These are phyloP conservation scores for Saccharomyces uvarum DNA, from an alignment of 1,139 yeast genomes.

Conservation along the genomic window DNA sequence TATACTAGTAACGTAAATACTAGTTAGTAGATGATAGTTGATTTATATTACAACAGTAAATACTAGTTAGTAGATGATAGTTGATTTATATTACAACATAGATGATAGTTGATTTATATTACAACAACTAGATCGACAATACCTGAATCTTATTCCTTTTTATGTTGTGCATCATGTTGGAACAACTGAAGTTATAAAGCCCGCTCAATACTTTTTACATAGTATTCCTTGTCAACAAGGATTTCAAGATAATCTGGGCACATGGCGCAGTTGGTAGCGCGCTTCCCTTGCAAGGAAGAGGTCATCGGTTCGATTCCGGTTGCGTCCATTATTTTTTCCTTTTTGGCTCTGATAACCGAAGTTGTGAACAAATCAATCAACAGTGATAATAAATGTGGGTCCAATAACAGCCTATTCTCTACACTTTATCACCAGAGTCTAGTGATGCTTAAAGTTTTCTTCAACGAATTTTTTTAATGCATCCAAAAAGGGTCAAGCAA, in stretches of 20 bases:
- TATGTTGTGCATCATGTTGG: too few species aligned
- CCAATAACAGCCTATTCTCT: neutral
- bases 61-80: too few species aligned
- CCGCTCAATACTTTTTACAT: neutral
- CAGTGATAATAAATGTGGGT: neutral
- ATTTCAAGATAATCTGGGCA: conserved; percentile 41
- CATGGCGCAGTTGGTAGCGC: conserved; percentile 86
- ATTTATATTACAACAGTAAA: too few species aligned
- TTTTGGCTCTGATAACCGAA: neutral
- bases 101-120: too few species aligned
- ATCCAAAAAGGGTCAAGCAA: neutral
- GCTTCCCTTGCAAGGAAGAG: conserved; percentile 78
- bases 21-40: too few species aligned
- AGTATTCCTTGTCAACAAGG: neutral
- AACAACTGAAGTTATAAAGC: neutral
- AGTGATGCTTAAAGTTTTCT: neutral
- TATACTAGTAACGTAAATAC: too few species aligned
- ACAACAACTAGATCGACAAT: too few species aligned
- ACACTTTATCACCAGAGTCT: neutral
- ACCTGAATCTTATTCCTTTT: too few species aligned
- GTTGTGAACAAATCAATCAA: too few species aligned
- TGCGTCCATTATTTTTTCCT: conserved; percentile 47
- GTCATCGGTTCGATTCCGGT: conserved; percentile 80
- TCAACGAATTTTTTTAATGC: neutral
- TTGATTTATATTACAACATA: too few species aligned